These are phyloP conservation scores for Cordyceps tenuipes DNA, from an alignment of 2,329 filamentous ascomycete genomes.

Conservation along the genomic window DNA sequence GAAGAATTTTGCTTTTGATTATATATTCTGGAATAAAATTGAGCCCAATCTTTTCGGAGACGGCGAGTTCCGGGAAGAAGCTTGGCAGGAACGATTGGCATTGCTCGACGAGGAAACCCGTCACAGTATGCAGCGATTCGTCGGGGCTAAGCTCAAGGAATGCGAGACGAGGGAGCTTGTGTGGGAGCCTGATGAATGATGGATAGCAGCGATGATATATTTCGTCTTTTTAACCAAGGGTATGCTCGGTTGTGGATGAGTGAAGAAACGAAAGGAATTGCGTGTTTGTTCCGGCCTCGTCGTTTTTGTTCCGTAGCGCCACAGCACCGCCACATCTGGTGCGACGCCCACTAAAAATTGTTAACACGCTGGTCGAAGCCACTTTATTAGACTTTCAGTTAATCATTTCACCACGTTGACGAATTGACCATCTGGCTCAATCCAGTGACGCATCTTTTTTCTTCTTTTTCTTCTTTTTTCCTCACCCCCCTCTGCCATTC, in stretches of 20 bases:
- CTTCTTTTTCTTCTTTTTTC: too few species aligned
- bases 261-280: too few species aligned
- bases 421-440: background rate
- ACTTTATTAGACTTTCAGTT: background rate
- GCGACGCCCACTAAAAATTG: conserved; percentile 9
- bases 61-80: background rate
- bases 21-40: background rate
- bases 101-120: background rate
- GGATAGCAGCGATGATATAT: too few species aligned
- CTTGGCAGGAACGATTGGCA: background rate
- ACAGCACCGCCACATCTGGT: background rate
- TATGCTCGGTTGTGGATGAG: too few species aligned
- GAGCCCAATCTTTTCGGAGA: background rate
- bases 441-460: background rate
- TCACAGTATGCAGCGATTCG: background rate
- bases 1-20: conserved; percentile 3
- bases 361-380: conserved; percentile 12
- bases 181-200: conserved; percentile 2
- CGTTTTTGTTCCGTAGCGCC: too few species aligned
- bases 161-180: conserved; percentile 1
- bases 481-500: background rate
- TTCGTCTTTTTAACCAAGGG: too few species aligned
- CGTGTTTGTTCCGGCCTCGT: background rate
- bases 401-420: too few species aligned
- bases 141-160: conserved; percentile 1